Base-by-base conservation (phyloP, 1,284 basidiomycete genomes). In the Melampsora americana region DNA sequence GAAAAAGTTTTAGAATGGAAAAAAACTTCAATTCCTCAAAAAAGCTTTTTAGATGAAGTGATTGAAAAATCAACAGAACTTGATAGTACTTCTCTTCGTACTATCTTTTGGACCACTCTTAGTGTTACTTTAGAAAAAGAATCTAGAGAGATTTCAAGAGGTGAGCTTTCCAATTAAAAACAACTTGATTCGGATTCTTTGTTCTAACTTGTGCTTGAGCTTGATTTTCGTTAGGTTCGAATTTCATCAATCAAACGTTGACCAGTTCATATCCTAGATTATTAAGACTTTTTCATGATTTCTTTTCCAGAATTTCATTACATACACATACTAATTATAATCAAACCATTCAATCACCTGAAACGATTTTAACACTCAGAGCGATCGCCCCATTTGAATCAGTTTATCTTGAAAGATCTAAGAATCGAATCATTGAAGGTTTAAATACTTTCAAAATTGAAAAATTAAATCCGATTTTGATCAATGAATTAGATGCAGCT, bases 1-100 rank as follows among this genome's bases (percentile, higher is more conserved):
- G 94, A 98, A 83, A 96, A 93, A 81, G 95, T 98, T 4, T 85
- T 98, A 39, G 89, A 88, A 80, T 83, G 95, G 80, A 97, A 97
- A 85, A 90, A 88, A 81, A 93, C 95, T 81, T 86, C 89, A 0
- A 84, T 87, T 23, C 89, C 90, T 0, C 90, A 93, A 74, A 84
- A 87, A 1, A 86, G 90, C 9, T 97, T 97, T 82, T 84, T 98
- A 18, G 92, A 95, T 69, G 93, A 94, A 81, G 91, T 91, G 0
- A 91, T 96, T 90, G 91, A 91, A 85, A 7, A 56, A 42, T 92
- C 92, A 62, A 73, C 83, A 65, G 85, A 88, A 0, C 85, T 97
- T 2, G 95, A 96, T 79, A 92, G 90, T 81, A 9, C 9, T 3
- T 93, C 90, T 82, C 95, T 95, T 0, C 95, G 91, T 78, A 87